Base-by-base conservation (phyloP, 345 rosid genomes). In the Leavenworthia alabamica region DNA sequence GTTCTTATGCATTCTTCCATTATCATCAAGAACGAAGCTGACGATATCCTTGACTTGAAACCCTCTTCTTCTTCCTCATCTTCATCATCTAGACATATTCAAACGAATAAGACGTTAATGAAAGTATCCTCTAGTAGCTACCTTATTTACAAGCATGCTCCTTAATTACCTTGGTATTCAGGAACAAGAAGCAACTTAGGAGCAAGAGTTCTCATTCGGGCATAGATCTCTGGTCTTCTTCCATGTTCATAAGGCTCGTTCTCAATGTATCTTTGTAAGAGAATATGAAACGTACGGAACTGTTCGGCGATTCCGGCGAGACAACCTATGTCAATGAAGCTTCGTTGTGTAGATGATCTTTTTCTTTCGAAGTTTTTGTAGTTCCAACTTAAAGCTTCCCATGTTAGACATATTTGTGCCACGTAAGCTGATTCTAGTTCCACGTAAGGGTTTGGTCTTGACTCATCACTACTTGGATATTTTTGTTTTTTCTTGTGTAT, bases 171-270 rank as follows among this genome's bases (percentile, higher is more conserved):
- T 77, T 90, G 74, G 68, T 86, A 92, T 77, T 92, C 97, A 0
- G 98, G 99, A 4, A 94, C 97, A 29, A 84, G 89, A 75, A 94
- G 96, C 61, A 94, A 71, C 64, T 83, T 90, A 2, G 97, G 96
- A 22, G 97, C 96, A 64, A 90, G 66, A 45, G 86, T 95, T 80
- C 97, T 74, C 97, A 88, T 79, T 67, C 97, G 73, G 23, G 96
- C 97, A 73, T 86, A 94, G 5, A 94, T 77, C 78, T 94, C 97
- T 2, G 96, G 97, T 40, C 97, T 73, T 24, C 96, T 42, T 48
- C 99, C 99, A 52, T 94, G 95, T 70, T 94, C 97, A 19, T 88
- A 94, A 16, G 97, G 97, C 77, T 94, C 99, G 29, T 94, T 94
- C 66, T 94, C 97, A 0, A 88, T 53, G 54, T 88, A 94, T 8